A percentile compares a stretch with the other conserved stretches of the same genome.
These are phyloP conservation scores for Emericellopsis terricola DNA, from an alignment of 495 filamentous ascomycete genomes.

Conservation along the genomic window DNA sequence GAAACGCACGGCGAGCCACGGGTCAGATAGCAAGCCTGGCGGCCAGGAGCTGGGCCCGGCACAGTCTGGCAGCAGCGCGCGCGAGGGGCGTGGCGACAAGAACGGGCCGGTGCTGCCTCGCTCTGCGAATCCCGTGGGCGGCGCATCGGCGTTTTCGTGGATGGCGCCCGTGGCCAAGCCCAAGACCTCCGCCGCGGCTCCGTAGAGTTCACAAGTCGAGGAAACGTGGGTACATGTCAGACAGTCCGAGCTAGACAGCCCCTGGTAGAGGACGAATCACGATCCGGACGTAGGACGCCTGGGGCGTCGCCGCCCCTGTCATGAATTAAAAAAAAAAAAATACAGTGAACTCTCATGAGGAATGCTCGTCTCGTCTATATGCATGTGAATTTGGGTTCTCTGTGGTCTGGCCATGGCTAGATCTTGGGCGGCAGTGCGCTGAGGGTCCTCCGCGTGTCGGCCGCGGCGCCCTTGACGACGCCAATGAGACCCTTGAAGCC, in stretches of 20 bases:
- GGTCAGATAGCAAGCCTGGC: slow-evolving; percentile 9
- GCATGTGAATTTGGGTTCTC: no score
- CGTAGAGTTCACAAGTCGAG: no score
- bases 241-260: no score
- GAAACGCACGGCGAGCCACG: slow-evolving; percentile 13
- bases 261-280: no score
- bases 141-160: slow-evolving; percentile 95
- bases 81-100: slow-evolving; percentile 11
- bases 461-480: slow-evolving; percentile 61
- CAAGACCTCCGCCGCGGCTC: slow-evolving; percentile 16
- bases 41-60: slow-evolving; percentile 1
- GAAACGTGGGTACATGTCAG: no score
- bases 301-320: no score
- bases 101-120: slow-evolving; percentile 10
- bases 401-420: no score
- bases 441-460: slow-evolving; percentile 45
- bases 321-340: neutral
- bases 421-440: slow-evolving; percentile 44
- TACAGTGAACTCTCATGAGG: no score
- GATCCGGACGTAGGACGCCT: no score
- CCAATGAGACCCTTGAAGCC: slow-evolving; percentile 59
- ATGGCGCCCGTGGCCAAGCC: slow-evolving; percentile 29
- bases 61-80: slow-evolving; percentile 8
- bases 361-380: no score
- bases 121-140: slow-evolving; percentile 49